phyloP scores from a whole-genome alignment of 2,329 filamentous ascomycete species.

The Aspergillus nomiae region DNA sequence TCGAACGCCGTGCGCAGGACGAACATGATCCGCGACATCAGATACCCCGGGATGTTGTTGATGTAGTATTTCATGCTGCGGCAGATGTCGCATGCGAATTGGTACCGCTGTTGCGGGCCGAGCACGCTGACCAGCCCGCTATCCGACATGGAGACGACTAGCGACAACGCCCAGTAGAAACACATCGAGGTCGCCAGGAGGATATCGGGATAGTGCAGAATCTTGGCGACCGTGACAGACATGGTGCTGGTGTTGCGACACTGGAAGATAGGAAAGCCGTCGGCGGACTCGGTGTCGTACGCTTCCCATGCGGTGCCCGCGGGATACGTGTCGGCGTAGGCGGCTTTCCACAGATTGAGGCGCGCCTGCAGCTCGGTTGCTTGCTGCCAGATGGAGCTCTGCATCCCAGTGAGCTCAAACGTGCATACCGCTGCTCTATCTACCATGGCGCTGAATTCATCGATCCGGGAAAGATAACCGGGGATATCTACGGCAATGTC shows the following conservation, averaged over 20 bases:
- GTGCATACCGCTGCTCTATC: constrained; percentile 4
- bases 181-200: constrained; percentile 26
- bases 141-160: constrained; percentile 26
- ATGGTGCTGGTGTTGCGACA: constrained; percentile 25
- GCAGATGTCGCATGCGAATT: constrained; percentile 32
- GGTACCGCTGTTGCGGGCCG: constrained; percentile 27
- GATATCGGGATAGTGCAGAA: constrained; percentile 28
- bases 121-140: constrained; percentile 24
- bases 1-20: constrained; percentile 30
- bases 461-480: constrained; percentile 23
- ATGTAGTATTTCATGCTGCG: constrained; percentile 33
- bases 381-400: constrained; percentile 21
- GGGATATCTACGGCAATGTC: constrained; percentile 31
- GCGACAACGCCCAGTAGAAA: constrained; percentile 29
- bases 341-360: constrained; percentile 24
- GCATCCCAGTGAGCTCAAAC: constrained; percentile 16
- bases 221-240: constrained; percentile 16
- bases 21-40: constrained; percentile 34
- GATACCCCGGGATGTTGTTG: constrained; percentile 25
- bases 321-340: constrained; percentile 20
- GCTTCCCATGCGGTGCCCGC: constrained; percentile 20
- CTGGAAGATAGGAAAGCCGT: constrained; percentile 23
- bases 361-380: constrained; percentile 22
- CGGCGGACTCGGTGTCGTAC: constrained; percentile 4
- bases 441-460: constrained; percentile 19